These are phyloP conservation scores for Xerocomellus amylosporus DNA, from an alignment of 768 basidiomycete genomes.

Conservation along the genomic window DNA sequence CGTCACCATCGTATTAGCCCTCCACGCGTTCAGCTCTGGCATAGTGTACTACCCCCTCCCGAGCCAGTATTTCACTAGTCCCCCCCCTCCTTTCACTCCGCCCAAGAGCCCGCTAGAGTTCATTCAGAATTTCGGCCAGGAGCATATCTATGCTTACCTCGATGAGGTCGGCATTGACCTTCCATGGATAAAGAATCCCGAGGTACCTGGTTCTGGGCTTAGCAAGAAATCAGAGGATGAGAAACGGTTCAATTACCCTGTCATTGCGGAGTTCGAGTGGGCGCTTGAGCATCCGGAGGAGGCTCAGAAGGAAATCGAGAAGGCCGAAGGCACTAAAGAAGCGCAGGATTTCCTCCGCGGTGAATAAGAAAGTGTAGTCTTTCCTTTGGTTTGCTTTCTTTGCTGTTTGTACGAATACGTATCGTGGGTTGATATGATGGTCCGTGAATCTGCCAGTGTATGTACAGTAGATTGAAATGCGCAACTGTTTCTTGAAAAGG, in stretches of 20 bases:
- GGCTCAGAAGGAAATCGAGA: not conserved
- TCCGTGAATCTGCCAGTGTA: no score
- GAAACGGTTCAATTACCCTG: not conserved
- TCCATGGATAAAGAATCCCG: not conserved
- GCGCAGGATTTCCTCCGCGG: not conserved
- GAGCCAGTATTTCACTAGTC: conserved; percentile 2
- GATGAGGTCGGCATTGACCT: not conserved
- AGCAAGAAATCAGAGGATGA: not conserved
- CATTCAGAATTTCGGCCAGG: not conserved
- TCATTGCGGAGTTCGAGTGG: conserved; percentile 10
- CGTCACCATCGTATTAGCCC: not conserved
- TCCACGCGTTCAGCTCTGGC: not conserved
- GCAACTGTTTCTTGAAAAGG: no score
- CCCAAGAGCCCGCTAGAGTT: no score
- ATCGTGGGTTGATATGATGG: not conserved
- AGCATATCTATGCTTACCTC: no score
- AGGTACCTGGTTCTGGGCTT: not conserved
- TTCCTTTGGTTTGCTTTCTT: not conserved
- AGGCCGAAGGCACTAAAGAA: not conserved
- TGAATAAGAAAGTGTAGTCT: not conserved
- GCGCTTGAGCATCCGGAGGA: conserved; percentile 12
- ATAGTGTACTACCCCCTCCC: conserved; percentile 7
- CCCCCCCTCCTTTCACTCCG: not conserved
- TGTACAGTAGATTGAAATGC: no score
- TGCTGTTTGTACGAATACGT: not conserved